These are phyloP conservation scores for Entrophospora sp. DNA, from an alignment of 192 early-diverging fungal species.

Conservation along the genomic window DNA sequence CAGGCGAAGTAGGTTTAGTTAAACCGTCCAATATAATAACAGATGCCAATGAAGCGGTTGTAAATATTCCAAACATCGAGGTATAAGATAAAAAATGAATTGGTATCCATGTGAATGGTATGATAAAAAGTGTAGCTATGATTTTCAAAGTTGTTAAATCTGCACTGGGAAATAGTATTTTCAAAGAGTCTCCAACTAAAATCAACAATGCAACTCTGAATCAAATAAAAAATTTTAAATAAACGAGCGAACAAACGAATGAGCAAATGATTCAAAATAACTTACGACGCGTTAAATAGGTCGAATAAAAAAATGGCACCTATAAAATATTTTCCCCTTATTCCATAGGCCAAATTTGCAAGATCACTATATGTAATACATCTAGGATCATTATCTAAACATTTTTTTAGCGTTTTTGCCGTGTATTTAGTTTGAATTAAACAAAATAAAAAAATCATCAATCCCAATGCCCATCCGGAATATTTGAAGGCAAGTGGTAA, in stretches of 20 bases:
- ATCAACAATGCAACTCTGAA: constrained; percentile 34
- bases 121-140: constrained; percentile 34
- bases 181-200: constrained; percentile 29
- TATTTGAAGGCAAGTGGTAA: constrained; percentile 50
- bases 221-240: neutral
- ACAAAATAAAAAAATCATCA: constrained; percentile 37
- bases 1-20: constrained; percentile 37
- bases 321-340: neutral
- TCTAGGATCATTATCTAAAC: constrained; percentile 22
- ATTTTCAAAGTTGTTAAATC: constrained; percentile 35
- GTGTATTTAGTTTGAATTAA: constrained; percentile 40
- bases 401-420: constrained; percentile 50
- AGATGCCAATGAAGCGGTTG: constrained; percentile 38
- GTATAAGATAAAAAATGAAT: constrained; percentile 41
- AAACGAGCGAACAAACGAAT: neutral
- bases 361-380: constrained; percentile 31
- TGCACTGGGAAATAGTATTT: constrained; percentile 24
- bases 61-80: constrained; percentile 49
- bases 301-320: neutral
- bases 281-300: constrained; percentile 1
- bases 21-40: constrained; percentile 56
- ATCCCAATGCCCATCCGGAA: constrained; percentile 51
- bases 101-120: constrained; percentile 45
- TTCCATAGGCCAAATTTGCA: constrained; percentile 16
- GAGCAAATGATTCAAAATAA: neutral